Conservation (phyloP, 2,329 filamentous ascomycete species). For the Penicillium sp. region DNA sequence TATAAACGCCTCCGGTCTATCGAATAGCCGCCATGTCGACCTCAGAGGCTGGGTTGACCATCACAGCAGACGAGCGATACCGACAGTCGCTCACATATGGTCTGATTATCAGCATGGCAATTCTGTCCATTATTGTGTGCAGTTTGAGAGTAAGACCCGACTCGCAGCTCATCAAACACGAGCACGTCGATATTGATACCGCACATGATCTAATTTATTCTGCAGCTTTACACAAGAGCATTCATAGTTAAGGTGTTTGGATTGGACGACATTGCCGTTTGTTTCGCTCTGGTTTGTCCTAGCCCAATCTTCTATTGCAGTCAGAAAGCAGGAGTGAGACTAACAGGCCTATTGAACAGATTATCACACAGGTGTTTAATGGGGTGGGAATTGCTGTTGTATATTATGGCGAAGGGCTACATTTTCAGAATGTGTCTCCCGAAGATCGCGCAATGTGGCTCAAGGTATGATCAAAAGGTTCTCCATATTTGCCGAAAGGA, state of each 20-base stretch:
- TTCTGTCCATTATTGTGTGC: conserved; percentile 7
- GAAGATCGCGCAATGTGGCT: conserved; percentile 6
- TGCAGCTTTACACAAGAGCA: conserved; percentile 1
- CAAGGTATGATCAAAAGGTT: not conserved
- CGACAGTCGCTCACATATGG: conserved; percentile 8
- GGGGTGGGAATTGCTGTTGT: conserved; percentile 5
- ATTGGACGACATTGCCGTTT: conserved; percentile 8
- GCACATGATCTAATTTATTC: not conserved
- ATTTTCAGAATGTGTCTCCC: not conserved
- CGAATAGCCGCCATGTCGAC: not conserved
- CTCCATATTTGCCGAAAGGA: not conserved
- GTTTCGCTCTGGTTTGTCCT: conserved; percentile 5
- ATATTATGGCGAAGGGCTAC: conserved; percentile 8
- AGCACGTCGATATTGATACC: no score
- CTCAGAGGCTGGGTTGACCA: not conserved
- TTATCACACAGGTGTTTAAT: conserved; percentile 6
- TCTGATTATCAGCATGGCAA: conserved; percentile 1
- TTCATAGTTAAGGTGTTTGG: not conserved
- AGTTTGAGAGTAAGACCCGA: conserved; percentile 2
- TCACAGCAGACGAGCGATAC: not conserved
- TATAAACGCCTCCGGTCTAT: not conserved
- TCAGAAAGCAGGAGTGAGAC: not conserved
- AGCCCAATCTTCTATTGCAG: not conserved
- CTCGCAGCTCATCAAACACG: not conserved
- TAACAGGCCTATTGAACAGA: not conserved